These are phyloP conservation scores for Geotrichum klebahnii DNA, from an alignment of 1,139 yeast genomes.

Conservation along the genomic window DNA sequence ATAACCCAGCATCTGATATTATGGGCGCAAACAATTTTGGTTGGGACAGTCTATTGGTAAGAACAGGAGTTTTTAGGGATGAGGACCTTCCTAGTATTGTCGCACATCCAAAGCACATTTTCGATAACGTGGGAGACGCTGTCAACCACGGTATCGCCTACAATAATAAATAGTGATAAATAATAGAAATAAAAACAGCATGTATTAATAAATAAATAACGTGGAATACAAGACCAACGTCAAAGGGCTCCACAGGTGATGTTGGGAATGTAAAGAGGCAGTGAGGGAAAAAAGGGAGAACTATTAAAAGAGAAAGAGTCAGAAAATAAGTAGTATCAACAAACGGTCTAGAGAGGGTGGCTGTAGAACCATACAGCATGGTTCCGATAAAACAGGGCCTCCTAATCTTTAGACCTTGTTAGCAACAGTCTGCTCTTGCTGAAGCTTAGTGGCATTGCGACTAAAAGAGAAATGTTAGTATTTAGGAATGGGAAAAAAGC, in stretches of 20 bases:
- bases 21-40: conserved; percentile 82
- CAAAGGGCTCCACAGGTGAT: too few relatives aligned
- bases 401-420: conserved; percentile 44
- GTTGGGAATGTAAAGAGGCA: too few relatives aligned
- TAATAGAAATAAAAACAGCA: neutral
- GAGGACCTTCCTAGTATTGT: conserved; percentile 49
- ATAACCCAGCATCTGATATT: conserved; percentile 90
- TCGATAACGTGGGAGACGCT: conserved; percentile 41
- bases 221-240: too few relatives aligned
- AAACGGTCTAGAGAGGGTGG: neutral
- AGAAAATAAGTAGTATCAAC: too few relatives aligned
- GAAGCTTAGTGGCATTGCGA: conserved; percentile 44
- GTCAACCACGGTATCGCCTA: conserved; percentile 33
- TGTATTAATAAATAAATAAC: neutral
- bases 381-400: conserved; percentile 2
- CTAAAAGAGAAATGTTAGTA: conserved; percentile 14
- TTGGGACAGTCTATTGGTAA: conserved; percentile 79
- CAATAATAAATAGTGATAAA: conserved; percentile 16
- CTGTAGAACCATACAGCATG: neutral
- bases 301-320: too few relatives aligned
- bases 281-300: too few relatives aligned
- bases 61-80: conserved; percentile 82
- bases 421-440: conserved; percentile 46
- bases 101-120: conserved; percentile 37
- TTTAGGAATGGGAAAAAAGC: neutral